phyloP scores from a whole-genome alignment of 768 basidiomycete genomes.

The Agaricus bisporus region DNA sequence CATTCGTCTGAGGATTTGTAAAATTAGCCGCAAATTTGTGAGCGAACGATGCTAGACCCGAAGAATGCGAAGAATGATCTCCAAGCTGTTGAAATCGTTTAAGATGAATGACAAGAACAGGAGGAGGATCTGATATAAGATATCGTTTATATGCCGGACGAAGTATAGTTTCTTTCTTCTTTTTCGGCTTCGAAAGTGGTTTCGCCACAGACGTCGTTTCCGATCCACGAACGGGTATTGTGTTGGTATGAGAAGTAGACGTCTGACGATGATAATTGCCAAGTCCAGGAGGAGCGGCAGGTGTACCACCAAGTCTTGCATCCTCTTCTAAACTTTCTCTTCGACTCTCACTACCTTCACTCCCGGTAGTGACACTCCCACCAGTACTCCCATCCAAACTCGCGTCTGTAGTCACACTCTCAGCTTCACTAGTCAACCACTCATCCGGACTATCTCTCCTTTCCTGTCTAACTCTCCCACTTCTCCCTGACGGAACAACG shows the following conservation, averaged over 20 bases:
- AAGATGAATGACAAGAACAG: conserved; percentile 85
- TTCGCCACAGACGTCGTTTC: conserved; percentile 3
- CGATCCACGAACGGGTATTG: background rate
- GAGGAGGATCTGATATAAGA: conserved; percentile 79
- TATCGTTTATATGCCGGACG: conserved; percentile 92
- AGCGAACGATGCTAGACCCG: background rate
- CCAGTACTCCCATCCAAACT: conserved; percentile 1
- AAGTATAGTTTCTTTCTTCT: conserved; percentile 60
- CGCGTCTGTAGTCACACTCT: conserved; percentile 2
- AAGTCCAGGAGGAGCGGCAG: conserved; percentile 1
- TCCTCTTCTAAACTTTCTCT: background rate
- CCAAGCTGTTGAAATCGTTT: conserved; percentile 90
- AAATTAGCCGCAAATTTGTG: background rate
- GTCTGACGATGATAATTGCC: background rate
- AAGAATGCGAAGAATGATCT: conserved; percentile 47
- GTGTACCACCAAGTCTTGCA: background rate
- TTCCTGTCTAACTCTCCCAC: background rate
- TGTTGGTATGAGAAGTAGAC: background rate
- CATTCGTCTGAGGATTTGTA: background rate
- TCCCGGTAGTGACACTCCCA: background rate
- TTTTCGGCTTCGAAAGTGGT: conserved; percentile 20
- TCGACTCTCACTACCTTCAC: conserved; percentile 8
- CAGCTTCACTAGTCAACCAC: background rate
- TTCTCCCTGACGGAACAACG: background rate
- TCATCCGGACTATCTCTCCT: conserved; percentile 2